Conservation (phyloP, 1,139 yeast species). For the Geotrichum bryndzae region DNA sequence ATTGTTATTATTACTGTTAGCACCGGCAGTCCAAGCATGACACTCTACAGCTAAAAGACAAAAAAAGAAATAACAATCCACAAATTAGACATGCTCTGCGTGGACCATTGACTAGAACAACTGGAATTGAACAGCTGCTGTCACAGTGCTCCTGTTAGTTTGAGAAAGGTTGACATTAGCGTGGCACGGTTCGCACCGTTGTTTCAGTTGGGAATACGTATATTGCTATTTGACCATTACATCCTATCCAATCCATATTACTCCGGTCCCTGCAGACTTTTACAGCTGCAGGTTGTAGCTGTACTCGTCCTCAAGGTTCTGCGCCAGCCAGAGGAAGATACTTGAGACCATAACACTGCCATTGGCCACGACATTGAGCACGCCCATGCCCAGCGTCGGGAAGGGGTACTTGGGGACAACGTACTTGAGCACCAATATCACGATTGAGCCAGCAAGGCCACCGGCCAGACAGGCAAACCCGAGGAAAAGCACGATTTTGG, state of each 20-base stretch:
- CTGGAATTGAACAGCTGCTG: too few species aligned
- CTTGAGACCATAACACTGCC: conserved; percentile 81
- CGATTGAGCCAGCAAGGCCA: conserved; percentile 88
- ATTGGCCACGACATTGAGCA: conserved; percentile 78
- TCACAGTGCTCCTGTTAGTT: too few species aligned
- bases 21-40: too few species aligned
- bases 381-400: conserved; percentile 94
- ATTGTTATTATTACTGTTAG: too few species aligned
- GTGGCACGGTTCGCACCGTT: too few species aligned
- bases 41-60: too few species aligned
- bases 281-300: conserved; percentile 81
- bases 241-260: too few species aligned
- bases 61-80: too few species aligned
- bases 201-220: not conserved
- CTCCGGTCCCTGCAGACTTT: not conserved
- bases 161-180: too few species aligned
- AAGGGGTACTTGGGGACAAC: conserved; percentile 67
- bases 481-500: conserved; percentile 77
- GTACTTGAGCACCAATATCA: conserved; percentile 79
- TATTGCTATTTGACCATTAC: not conserved
- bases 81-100: too few species aligned
- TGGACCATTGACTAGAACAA: too few species aligned
- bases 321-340: conserved; percentile 83
- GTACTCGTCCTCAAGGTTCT: conserved; percentile 91
- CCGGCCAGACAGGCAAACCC: conserved; percentile 93